Evolutionary conservation across 345 rosid genomes (phyloP).

Genomic region (Sisymbrium altissimum): DNA sequence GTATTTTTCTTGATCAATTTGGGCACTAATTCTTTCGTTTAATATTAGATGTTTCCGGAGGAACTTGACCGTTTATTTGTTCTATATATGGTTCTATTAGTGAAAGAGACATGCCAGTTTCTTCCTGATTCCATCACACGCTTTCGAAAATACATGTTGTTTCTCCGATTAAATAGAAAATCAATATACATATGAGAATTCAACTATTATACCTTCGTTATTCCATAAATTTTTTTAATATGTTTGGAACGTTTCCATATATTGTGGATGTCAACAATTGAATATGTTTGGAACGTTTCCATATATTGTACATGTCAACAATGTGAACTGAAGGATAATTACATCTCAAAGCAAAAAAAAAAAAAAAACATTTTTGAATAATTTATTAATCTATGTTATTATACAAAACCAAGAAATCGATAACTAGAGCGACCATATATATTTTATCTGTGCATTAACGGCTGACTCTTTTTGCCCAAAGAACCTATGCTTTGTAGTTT

Average conservation of each 20-base stretch:
- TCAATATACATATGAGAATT: neutral
- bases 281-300: neutral
- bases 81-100: neutral
- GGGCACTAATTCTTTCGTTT: neutral
- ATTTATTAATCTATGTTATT: slow-evolving; percentile 5
- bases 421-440: neutral
- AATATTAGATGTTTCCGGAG: neutral
- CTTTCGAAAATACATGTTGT: neutral
- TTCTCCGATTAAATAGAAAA: no score
- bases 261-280: neutral
- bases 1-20: neutral
- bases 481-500: slow-evolving; percentile 24
- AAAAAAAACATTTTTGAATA: neutral
- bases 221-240: neutral
- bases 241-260: neutral
- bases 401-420: slow-evolving; percentile 8
- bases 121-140: neutral
- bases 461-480: neutral
- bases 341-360: neutral
- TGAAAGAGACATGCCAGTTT: neutral
- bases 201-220: neutral
- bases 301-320: neutral
- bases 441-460: slow-evolving; percentile 13
- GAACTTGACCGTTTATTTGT: neutral
- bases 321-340: neutral